Evolutionary conservation across 2,329 filamentous ascomycete species (phyloP), one percentile per base, ranked within the genome.

Genomic region (Colletotrichum sp.): DNA sequence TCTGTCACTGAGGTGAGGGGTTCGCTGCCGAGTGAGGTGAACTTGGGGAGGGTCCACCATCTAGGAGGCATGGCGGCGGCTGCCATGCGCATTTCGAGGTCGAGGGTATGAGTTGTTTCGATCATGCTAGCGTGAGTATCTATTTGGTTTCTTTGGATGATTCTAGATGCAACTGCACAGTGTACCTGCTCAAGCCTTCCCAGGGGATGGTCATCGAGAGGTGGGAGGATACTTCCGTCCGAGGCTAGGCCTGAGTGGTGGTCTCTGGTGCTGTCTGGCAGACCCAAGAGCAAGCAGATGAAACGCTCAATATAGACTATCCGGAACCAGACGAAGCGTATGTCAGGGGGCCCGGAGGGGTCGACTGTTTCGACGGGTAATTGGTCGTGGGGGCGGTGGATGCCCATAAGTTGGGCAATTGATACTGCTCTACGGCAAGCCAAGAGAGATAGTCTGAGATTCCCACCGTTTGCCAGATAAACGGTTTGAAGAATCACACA

Each of bases 401-500:
- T 69, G 1, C 85, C 86, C 73, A 87, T 79, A 71, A 87, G 79
- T 70, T 88, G 87, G 0, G 85, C 87, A 16, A 88, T 82, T 16
- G 81, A 83, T 74, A 90, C 81, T 4, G 86, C 88, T 28, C 87
- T 83, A 4, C 89, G 85, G 55, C 83, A 83, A 0, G 82, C 81
- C 9, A 90, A 76, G 86, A 88, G 90, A 0, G 87, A 83, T 0
- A 84, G 82, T 0, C 87, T 85, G 4, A 89, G 81, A 27, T 87
- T 85, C 1, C 89, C 89, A 0, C 80, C 79, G 43, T 89, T 89
- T 55, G 85, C 86, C 13, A 87, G 82, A 74, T 86, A 88, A 27
- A 88, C 81, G 15, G 82, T 83, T 76, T 89, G 86, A 0, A 90
- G 81, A 76, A 89, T 83, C 13, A 90, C 76, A 64, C 87, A 88